Conservation (phyloP, 192 early-diverging fungal species). For the Funneliformis mosseae region DNA sequence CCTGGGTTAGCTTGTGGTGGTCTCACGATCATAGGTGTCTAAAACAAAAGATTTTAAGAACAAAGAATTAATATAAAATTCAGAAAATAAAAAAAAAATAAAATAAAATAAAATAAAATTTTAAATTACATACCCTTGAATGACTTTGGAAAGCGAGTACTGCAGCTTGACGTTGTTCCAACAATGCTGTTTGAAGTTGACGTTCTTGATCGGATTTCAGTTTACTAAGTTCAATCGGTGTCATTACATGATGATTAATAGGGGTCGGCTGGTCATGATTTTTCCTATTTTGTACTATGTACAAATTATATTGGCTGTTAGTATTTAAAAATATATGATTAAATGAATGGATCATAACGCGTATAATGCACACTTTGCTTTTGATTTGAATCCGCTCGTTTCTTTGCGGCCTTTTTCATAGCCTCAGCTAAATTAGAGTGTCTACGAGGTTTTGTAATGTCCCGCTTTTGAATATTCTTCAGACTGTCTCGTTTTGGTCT, state of each 20-base stretch:
- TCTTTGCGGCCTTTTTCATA: constrained; percentile 62
- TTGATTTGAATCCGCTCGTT: constrained; percentile 49
- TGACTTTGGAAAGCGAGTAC: constrained; percentile 46
- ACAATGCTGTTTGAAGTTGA: constrained; percentile 48
- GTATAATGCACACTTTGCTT: constrained; percentile 38
- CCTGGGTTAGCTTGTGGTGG: not conserved
- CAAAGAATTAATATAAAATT: too few relatives aligned
- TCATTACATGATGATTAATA: constrained; percentile 37
- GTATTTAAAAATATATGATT: not conserved
- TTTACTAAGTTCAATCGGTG: constrained; percentile 58
- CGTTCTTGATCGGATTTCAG: constrained; percentile 54
- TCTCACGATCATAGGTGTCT: constrained; percentile 22
- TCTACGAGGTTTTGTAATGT: constrained; percentile 42
- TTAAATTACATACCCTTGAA: constrained; percentile 10
- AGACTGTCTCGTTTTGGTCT: constrained; percentile 47
- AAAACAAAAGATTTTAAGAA: constrained; percentile 4
- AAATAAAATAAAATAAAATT: constrained; percentile 4
- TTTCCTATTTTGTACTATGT: constrained; percentile 14
- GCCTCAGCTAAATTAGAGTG: constrained; percentile 61
- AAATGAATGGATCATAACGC: constrained; percentile 35
- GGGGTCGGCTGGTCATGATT: not conserved
- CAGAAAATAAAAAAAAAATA: not conserved
- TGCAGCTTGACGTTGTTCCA: constrained; percentile 54
- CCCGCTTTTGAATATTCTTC: constrained; percentile 30
- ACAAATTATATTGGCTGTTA: not conserved